These are phyloP conservation scores for Jimgerdemannia flammicorona DNA, from an alignment of 192 early-diverging fungal species.

Conservation along the genomic window DNA sequence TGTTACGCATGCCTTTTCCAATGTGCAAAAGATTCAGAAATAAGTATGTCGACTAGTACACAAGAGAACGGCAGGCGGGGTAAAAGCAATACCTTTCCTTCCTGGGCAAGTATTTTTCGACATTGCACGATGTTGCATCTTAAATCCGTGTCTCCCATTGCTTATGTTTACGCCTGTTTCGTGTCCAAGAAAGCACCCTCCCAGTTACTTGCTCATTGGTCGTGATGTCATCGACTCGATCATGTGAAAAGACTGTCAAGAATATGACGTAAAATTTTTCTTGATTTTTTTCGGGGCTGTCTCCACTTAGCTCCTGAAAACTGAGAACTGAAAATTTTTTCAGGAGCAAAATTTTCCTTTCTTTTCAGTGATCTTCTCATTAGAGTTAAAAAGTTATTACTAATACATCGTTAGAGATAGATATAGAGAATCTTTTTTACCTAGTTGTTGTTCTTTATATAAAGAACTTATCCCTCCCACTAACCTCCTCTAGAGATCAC, in stretches of 20 bases:
- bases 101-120: conserved; percentile 27
- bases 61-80: background rate
- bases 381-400: too few species aligned
- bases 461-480: too few species aligned
- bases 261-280: too few species aligned
- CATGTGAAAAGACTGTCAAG: background rate
- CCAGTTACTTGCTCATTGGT: background rate
- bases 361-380: too few species aligned
- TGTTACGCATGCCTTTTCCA: conserved; percentile 49
- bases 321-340: too few species aligned
- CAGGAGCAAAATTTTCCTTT: too few species aligned
- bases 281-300: too few species aligned
- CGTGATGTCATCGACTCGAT: conserved; percentile 12
- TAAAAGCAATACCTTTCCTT: conserved; percentile 18
- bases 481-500: too few species aligned
- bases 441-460: too few species aligned
- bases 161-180: background rate
- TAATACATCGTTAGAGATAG: too few species aligned
- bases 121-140: conserved; percentile 45
- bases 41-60: background rate
- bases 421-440: too few species aligned
- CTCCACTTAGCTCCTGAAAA: too few species aligned
- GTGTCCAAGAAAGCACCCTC: background rate
- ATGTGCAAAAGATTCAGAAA: background rate
- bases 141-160: conserved; percentile 22